Conservation (phyloP, 345 rosid genomes). For the Lumnitzera littorea region DNA sequence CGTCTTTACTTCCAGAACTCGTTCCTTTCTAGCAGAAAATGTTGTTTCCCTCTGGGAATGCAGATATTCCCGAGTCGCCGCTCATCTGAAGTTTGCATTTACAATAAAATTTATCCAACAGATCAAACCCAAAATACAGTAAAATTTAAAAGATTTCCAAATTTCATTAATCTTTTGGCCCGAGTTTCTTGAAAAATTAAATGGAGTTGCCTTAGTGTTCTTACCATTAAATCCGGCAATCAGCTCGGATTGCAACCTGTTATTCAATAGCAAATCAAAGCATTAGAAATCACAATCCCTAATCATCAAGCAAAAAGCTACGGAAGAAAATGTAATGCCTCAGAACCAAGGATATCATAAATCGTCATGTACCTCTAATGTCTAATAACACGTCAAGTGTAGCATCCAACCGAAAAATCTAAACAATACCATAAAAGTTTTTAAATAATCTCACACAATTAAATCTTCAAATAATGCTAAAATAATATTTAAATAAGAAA, state of each 20-base stretch:
- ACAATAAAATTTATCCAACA: not conserved
- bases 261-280: conserved; percentile 2
- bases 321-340: too few relatives aligned
- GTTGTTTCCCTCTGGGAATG: conserved; percentile 94
- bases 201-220: conserved; percentile 1
- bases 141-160: too few relatives aligned
- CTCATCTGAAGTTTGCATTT: conserved; percentile 57
- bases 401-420: too few relatives aligned
- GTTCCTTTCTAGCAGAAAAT: conserved; percentile 97
- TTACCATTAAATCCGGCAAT: conserved; percentile 79
- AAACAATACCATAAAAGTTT: too few relatives aligned
- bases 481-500: too few relatives aligned
- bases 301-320: too few relatives aligned
- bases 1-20: conserved; percentile 78
- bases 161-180: too few relatives aligned
- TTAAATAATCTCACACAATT: too few relatives aligned
- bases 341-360: too few relatives aligned
- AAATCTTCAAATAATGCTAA: too few relatives aligned
- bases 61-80: conserved; percentile 92
- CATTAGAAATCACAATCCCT: not conserved
- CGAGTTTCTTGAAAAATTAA: not conserved
- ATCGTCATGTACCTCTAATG: too few relatives aligned
- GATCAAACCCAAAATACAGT: not conserved
- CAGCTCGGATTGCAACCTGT: conserved; percentile 89
- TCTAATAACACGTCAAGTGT: too few relatives aligned